Conservation (phyloP, 306 rosid genomes). For the Adenanthera pavonina region DNA sequence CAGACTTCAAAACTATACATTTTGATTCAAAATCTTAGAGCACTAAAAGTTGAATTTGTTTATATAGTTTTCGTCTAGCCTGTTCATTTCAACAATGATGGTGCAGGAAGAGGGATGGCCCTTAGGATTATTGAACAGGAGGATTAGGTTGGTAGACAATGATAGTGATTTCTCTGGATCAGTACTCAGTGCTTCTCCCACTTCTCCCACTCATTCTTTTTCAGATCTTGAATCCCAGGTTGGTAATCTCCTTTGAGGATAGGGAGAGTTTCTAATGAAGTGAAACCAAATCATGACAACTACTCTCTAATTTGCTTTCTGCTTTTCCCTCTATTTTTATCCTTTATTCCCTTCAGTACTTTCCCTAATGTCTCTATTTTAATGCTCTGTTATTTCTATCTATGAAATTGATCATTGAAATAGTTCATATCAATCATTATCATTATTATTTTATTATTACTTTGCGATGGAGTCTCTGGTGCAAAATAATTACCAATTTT, state of each 20-base stretch:
- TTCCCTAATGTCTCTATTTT: conserved; percentile 12
- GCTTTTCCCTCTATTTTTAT: conserved; percentile 6
- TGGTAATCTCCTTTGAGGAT: neutral
- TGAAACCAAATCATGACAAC: neutral
- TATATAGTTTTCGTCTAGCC: neutral
- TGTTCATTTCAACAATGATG: neutral
- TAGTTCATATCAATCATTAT: conserved; percentile 20
- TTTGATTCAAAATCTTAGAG: neutral
- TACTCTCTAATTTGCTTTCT: conserved; percentile 12
- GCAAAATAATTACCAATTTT: too few species aligned
- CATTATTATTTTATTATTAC: neutral
- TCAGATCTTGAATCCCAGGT: conserved; percentile 75
- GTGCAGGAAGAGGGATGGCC: conserved; percentile 87
- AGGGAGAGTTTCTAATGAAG: neutral
- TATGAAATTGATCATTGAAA: conserved; percentile 16
- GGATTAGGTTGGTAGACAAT: conserved; percentile 59
- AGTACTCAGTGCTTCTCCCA: conserved; percentile 58
- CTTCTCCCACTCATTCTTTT: conserved; percentile 49
- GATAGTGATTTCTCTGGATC: conserved; percentile 55
- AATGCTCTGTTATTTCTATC: conserved; percentile 5
- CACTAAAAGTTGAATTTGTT: neutral
- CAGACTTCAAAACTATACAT: neutral
- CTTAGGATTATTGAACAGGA: conserved; percentile 71
- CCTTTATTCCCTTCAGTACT: neutral
- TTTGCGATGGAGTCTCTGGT: neutral